Conservation (phyloP, 192 early-diverging fungal genomes). For the Phlyctochytrium arcticum region DNA sequence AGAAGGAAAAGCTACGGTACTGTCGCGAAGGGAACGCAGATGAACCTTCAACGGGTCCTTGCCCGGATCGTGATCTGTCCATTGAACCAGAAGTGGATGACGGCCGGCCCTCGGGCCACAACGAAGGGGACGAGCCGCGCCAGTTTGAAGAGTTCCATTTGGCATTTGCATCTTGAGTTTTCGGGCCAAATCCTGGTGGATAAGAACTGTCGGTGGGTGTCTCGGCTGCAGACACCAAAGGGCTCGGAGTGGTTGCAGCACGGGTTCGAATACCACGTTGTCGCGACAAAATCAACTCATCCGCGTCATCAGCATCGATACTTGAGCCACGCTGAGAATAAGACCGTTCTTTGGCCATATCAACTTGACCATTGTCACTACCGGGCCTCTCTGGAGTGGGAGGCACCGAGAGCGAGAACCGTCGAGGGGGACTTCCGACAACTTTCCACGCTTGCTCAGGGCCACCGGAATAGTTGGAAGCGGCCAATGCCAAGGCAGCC, state of each 20-base stretch:
- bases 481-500: conserved; percentile 1
- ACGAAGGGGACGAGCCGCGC: conserved; percentile 9
- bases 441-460: conserved; percentile 49
- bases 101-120: conserved; percentile 29
- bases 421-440: conserved; percentile 56
- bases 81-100: conserved; percentile 14
- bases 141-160: conserved; percentile 5
- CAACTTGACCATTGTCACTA: conserved; percentile 45
- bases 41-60: conserved; percentile 24
- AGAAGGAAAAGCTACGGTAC: conserved; percentile 61
- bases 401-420: conserved; percentile 39
- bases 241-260: conserved; percentile 36
- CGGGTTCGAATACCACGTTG: conserved; percentile 29
- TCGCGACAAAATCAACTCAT: conserved; percentile 30
- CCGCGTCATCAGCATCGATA: conserved; percentile 26
- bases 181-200: conserved; percentile 8
- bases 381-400: conserved; percentile 40
- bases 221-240: conserved; percentile 1
- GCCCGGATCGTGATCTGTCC: conserved; percentile 18
- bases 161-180: conserved; percentile 5
- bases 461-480: background rate
- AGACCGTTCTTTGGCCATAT: background rate
- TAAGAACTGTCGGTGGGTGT: background rate
- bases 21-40: conserved; percentile 35
- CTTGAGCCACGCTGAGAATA: too few relatives aligned